Conservation (phyloP, 768 basidiomycete genomes). For the Kwoniella sp. region DNA sequence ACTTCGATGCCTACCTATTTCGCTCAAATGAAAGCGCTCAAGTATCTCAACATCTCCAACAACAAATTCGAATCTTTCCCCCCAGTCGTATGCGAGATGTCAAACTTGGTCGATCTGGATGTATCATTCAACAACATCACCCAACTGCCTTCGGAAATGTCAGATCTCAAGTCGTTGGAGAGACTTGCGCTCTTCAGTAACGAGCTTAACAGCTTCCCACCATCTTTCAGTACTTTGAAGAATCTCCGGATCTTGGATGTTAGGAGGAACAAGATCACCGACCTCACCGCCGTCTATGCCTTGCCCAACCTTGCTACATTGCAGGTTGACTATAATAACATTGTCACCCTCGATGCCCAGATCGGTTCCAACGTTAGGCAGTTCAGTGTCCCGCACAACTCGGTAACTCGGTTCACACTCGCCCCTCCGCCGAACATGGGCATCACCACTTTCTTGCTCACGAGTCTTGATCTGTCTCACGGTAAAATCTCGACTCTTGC, state of each 20-base stretch:
- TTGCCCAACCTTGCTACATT: slow-evolving; percentile 71
- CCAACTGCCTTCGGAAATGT: slow-evolving; percentile 77
- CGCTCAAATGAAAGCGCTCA: slow-evolving; percentile 69
- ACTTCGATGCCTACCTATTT: slow-evolving; percentile 85
- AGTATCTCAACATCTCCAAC: slow-evolving; percentile 87
- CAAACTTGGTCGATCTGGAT: slow-evolving; percentile 78
- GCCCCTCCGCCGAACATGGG: slow-evolving; percentile 60
- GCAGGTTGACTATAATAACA: slow-evolving; percentile 77
- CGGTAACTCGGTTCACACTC: slow-evolving; percentile 62
- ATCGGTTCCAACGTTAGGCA: slow-evolving; percentile 67
- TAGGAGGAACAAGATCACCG: slow-evolving; percentile 76
- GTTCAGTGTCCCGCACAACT: slow-evolving; percentile 81
- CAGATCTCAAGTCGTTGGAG: slow-evolving; percentile 68
- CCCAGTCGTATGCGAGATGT: slow-evolving; percentile 70
- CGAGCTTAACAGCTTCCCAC: slow-evolving; percentile 70
- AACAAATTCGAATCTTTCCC: slow-evolving; percentile 86
- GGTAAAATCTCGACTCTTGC: slow-evolving; percentile 84
- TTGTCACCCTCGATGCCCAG: slow-evolving; percentile 77
- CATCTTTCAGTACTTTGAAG: slow-evolving; percentile 63
- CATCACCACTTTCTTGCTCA: slow-evolving; percentile 65
- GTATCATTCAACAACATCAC: slow-evolving; percentile 90
- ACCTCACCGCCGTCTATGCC: slow-evolving; percentile 69
- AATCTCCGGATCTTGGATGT: slow-evolving; percentile 76
- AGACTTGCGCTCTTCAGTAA: slow-evolving; percentile 83
- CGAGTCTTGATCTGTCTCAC: slow-evolving; percentile 79